Evolutionary conservation across 805 yeast genomes (phyloP).

Genomic region (Kluyveromyces dobzhanskii): DNA sequence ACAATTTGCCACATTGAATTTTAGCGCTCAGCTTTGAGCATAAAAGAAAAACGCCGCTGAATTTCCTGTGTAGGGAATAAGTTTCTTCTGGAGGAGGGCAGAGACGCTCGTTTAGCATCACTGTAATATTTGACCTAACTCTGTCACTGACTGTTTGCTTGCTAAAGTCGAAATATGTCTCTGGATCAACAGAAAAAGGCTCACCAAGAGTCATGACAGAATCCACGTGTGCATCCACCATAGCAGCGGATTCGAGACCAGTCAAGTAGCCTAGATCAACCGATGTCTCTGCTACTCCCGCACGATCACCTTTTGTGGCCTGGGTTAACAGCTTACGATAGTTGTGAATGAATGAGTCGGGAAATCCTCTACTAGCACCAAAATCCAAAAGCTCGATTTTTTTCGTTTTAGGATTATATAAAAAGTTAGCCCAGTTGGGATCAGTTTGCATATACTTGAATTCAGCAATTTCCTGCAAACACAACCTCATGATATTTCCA

Average conservation of each 20-base stretch:
- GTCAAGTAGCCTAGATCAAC: conserved; percentile 77
- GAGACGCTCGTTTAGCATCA: conserved; percentile 85
- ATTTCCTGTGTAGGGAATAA: conserved; percentile 88
- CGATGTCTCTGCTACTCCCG: conserved; percentile 56
- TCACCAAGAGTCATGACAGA: conserved; percentile 88
- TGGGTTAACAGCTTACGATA: conserved; percentile 69
- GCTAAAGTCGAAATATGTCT: conserved; percentile 54
- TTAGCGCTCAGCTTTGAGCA: conserved; percentile 80
- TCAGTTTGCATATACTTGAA: conserved; percentile 96
- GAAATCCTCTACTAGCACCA: conserved; percentile 86
- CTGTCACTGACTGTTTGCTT: conserved; percentile 90
- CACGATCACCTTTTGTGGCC: conserved; percentile 62
- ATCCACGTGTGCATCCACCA: conserved; percentile 89
- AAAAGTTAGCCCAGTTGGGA: conserved; percentile 98
- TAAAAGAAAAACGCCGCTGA: conserved; percentile 85
- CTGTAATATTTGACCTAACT: conserved; percentile 75
- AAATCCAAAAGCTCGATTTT: conserved; percentile 85
- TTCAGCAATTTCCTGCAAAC: conserved; percentile 74
- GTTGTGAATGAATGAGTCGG: conserved; percentile 54
- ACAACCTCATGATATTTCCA: conserved; percentile 74
- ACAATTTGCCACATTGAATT: conserved; percentile 73
- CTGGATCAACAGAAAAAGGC: conserved; percentile 57
- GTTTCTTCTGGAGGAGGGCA: conserved; percentile 99
- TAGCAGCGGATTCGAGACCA: conserved; percentile 78
- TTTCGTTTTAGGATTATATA: conserved; percentile 62